Base-by-base conservation (phyloP, 805 yeast species). In the Kuraishia cidri region DNA sequence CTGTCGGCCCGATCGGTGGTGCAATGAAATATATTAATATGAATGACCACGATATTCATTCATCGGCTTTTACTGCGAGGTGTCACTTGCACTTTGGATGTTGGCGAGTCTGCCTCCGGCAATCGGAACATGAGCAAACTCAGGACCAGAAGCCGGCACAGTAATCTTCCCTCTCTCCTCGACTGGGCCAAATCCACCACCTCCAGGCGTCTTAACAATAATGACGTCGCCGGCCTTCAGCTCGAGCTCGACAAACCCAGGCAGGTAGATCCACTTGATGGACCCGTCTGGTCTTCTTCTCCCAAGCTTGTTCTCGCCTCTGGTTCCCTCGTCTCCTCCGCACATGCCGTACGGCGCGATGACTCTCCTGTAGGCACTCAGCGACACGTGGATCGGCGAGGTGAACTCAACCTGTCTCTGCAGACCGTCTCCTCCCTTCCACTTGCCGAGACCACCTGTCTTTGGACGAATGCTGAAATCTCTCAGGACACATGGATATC, bases 331-430 rank as follows among this genome's bases (percentile, higher is more conserved):
- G 9, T 46, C 60, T 27, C 79, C 80, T 1, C 79, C 79, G 31
- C 61, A 46, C 29, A 71, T 57, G 16, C 79, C 79, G 52, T 64
- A 70, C 7, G 79, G 79, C 2, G 74, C 62, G 32, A 60, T 52
- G 2, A 71, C 59, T 49, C 80, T 58, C 51, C 79, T 57, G 43
- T 72, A 73, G 52, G 71, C 64, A 24, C 58, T 60, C 40, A 66
- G 56, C 4, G 69, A 65, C 24, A 64, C 60, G 38, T 66, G 66
- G 6, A 58, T 50, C 6, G 58, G 57, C 10, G 52, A 39, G 16
- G 46, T 56, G 48, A 69, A 69, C 44, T 68, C 66, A 30, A 69
- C 60, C 31, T 64, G 72, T 51, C 76, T 55, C 16, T 64, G 48
- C 20, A 69, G 58, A 27, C 78, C 77, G 46, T 71, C 59, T 26